Evolutionary conservation across 2,329 filamentous ascomycete genomes (phyloP), one percentile per base, ranked within the genome.

Genomic region (Eutypella sp.): DNA sequence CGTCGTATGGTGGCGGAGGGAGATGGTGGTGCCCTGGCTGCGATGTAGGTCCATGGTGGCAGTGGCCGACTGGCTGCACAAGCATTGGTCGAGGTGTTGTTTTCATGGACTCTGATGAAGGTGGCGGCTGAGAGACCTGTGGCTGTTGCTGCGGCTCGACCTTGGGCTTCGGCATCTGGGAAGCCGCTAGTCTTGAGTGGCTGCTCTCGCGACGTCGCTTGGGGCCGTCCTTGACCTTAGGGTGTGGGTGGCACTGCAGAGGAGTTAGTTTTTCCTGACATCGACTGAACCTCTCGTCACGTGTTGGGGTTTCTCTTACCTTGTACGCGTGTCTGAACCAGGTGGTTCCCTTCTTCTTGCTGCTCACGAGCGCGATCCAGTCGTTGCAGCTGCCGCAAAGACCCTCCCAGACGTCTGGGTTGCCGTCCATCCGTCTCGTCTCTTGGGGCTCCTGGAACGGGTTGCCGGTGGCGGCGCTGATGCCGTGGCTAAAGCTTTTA

Each of bases 281-380:
- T 29, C 10, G 10, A 33, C 24, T 6, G 8, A 19, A 8, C 4
- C n/a, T n/a, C n/a, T n/a, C n/a, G n/a, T n/a, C n/a, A n/a, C n/a
- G n/a, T n/a, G n/a, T n/a, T n/a, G n/a, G n/a, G n/a, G n/a, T n/a
- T n/a, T 31, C 37, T 44, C 41, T 53, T 67, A 87, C 85, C 78
- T 92, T 93, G 72, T 93, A 93, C 40, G 88, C 87, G 66, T 95
- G 89, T 54, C 89, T 76, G 66, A 92, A 95, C 87, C 88, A 95
- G 3, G 88, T 91, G 1, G 88, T 95, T n/a, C 87, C 87, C 70
- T 92, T 91, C 73, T 92, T 92, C 71, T 92, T 92, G 64, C 84
- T 89, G 69, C 85, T 91, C 36, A 90, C 85, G 29, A 91, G 71
- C 11, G 85, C 82, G 54, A 91, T 84, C 87, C 87, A 91, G 50